phyloP scores from a whole-genome alignment of 768 basidiomycete species.

The Russula vinacea region DNA sequence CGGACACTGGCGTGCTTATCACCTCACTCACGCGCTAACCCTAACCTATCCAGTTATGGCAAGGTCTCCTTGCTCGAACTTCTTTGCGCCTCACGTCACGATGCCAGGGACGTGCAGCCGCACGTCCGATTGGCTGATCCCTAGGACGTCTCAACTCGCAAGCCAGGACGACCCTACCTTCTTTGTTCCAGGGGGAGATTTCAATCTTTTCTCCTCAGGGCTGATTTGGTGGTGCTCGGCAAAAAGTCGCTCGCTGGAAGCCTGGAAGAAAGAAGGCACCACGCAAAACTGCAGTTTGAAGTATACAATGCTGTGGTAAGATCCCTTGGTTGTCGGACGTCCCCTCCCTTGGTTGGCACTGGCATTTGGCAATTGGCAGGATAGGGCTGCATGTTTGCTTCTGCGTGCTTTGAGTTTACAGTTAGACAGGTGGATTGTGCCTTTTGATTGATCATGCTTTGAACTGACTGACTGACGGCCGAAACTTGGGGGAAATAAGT shows the following conservation, averaged over 20 bases:
- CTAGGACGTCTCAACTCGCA: background rate
- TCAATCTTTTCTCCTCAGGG: background rate
- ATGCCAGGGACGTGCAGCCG: background rate
- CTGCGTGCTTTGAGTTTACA: background rate
- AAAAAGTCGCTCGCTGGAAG: background rate
- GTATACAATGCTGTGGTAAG: constrained; percentile 2
- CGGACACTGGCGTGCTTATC: too few species aligned
- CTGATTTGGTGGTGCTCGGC: background rate
- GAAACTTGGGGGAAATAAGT: background rate
- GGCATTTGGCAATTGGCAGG: too few species aligned
- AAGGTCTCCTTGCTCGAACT: too few species aligned
- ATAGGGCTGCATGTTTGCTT: background rate
- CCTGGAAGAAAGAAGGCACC: too few species aligned
- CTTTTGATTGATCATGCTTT: too few species aligned
- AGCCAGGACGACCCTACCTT: background rate
- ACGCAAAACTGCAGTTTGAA: background rate
- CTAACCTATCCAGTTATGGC: background rate
- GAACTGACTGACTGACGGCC: too few species aligned
- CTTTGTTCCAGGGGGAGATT: background rate
- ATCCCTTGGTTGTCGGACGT: constrained; percentile 24
- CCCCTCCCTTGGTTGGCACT: background rate
- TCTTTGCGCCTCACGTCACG: background rate
- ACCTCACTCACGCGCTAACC: background rate
- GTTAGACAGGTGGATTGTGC: background rate
- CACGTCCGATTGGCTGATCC: background rate